Evolutionary conservation across 176 grass and related monocot genomes (phyloP), one percentile per base, ranked within the genome.

Genomic region (Oryza meyeriana): DNA sequence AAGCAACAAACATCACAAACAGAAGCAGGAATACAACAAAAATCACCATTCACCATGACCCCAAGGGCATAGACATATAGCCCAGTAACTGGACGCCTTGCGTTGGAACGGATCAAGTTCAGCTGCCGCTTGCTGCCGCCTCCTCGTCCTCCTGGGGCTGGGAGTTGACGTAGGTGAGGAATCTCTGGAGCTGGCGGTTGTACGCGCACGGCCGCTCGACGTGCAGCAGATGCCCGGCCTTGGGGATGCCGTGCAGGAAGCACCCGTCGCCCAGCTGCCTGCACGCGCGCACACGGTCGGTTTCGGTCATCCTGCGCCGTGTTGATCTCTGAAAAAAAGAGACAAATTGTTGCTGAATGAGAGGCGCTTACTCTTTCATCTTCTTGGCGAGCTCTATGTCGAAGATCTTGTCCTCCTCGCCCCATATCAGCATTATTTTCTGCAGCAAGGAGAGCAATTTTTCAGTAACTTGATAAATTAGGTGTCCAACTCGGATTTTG

Each of bases 381-480:
- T 88, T 99, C 91, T 81, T 93, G 62, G 91, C 97, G 36, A 95
- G 87, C 40, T 94, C 89, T 31, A 99, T 84, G 80, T 92, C 65
- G 79, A 96, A 99, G 25, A 95, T 85, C 52, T 87, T 87, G 87
- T 99, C 96, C 57, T 95, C 87, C 87, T 99, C 83, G 71, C 93
- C 96, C 96, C 96, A 95, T 5, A 95, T 58, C 45, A 99, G 80
- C 79, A 99, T 74, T 88, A 99, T 99, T 85, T 92, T 99, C 96
- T 95, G 89, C 76, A 79, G 86, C 29, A 73, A 87, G 8, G 17
- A 41, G 0, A 82, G 22, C 2, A 57, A 64, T 1, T 30, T 30
- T 22, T 1, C 2, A 20, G 24, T 17, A 12, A 10, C 26, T 27
- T 70, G 22, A 12, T 27, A 38, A 72, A 73, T 12, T 1, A 26